These are phyloP conservation scores for Glebionis coronaria DNA, from an alignment of 129 eudicot genomes.

Conservation along the genomic window DNA sequence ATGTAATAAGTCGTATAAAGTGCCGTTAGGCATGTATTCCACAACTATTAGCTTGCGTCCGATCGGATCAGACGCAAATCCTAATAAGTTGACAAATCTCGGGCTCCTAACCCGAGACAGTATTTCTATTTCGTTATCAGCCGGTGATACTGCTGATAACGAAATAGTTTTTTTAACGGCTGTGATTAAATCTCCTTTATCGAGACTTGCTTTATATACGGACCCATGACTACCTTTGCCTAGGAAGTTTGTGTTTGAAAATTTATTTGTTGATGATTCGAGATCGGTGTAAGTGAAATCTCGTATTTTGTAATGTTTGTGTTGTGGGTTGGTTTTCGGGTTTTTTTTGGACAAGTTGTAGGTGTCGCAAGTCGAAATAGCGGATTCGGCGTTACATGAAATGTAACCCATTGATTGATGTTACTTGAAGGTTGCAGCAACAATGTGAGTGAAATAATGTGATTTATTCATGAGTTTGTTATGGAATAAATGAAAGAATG, in stretches of 20 bases:
- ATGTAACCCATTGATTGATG: slow-evolving; percentile 53
- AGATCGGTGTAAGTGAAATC: slow-evolving; percentile 53
- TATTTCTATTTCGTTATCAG: slow-evolving; percentile 79
- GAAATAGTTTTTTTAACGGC: slow-evolving; percentile 42
- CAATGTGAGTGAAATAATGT: neutral
- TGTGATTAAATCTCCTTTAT: slow-evolving; percentile 35
- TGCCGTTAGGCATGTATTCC: slow-evolving; percentile 86
- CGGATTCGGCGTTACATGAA: slow-evolving; percentile 74
- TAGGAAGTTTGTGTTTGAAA: slow-evolving; percentile 51
- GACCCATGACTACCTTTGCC: slow-evolving; percentile 90
- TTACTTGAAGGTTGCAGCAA: slow-evolving; percentile 2
- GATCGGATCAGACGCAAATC: slow-evolving; percentile 42
- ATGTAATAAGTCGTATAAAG: slow-evolving; percentile 64
- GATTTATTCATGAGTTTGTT: neutral
- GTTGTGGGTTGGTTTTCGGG: slow-evolving; percentile 2
- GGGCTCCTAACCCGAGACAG: slow-evolving; percentile 61
- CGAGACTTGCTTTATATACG: slow-evolving; percentile 57
- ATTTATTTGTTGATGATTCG: slow-evolving; percentile 59
- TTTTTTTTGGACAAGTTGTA: slow-evolving; percentile 32
- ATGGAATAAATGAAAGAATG: slow-evolving; percentile 21
- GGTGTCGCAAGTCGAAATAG: slow-evolving; percentile 70
- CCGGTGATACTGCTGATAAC: slow-evolving; percentile 21
- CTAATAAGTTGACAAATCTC: slow-evolving; percentile 69
- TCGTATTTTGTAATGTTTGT: slow-evolving; percentile 26
- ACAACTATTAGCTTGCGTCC: slow-evolving; percentile 52